A percentile compares a stretch with the other conserved stretches of the same genome.
Evolutionary conservation across 1,284 basidiomycete species (phyloP).

Genomic region (Trametes pubescens): DNA sequence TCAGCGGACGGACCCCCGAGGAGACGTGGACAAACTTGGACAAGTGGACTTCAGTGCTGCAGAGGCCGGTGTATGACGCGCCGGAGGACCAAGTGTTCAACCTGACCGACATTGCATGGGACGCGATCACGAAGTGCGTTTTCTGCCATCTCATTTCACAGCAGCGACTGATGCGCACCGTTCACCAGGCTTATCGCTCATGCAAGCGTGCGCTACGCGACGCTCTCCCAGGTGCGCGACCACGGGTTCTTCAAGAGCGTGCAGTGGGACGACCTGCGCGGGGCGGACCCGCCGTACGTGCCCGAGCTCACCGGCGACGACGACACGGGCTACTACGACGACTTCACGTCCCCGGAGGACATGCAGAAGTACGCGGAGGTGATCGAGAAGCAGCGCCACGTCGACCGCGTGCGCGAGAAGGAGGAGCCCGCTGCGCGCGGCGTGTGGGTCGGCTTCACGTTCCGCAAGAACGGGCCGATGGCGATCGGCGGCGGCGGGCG

Average conservation of each 20-base stretch:
- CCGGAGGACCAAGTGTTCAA: slow-evolving; percentile 99
- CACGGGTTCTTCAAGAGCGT: slow-evolving; percentile 89
- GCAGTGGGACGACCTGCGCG: slow-evolving; percentile 83
- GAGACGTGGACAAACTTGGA: slow-evolving; percentile 99
- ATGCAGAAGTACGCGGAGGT: slow-evolving; percentile 99
- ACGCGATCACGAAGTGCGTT: slow-evolving; percentile 85
- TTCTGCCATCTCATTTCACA: neutral
- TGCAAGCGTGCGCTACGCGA: slow-evolving; percentile 81
- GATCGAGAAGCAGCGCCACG: slow-evolving; percentile 95
- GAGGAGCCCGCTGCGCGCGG: slow-evolving; percentile 79
- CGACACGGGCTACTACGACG: slow-evolving; percentile 99
- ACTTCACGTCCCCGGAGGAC: slow-evolving; percentile 91
- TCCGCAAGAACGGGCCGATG: slow-evolving; percentile 68
- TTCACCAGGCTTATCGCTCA: slow-evolving; percentile 68
- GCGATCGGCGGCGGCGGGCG: slow-evolving; percentile 30
- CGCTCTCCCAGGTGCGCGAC: slow-evolving; percentile 74
- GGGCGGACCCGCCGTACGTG: slow-evolving; percentile 90
- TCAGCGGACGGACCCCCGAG: slow-evolving; percentile 94
- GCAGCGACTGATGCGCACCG: neutral
- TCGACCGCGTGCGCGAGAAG: slow-evolving; percentile 91
- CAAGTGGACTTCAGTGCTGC: slow-evolving; percentile 94
- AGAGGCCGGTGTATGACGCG: slow-evolving; percentile 94
- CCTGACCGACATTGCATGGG: slow-evolving; percentile 93
- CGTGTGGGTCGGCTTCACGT: slow-evolving; percentile 98
- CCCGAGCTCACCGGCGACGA: slow-evolving; percentile 95